These are phyloP conservation scores for Tetraselmis striata DNA, from an alignment of 139 green algal species.

Conservation along the genomic window DNA sequence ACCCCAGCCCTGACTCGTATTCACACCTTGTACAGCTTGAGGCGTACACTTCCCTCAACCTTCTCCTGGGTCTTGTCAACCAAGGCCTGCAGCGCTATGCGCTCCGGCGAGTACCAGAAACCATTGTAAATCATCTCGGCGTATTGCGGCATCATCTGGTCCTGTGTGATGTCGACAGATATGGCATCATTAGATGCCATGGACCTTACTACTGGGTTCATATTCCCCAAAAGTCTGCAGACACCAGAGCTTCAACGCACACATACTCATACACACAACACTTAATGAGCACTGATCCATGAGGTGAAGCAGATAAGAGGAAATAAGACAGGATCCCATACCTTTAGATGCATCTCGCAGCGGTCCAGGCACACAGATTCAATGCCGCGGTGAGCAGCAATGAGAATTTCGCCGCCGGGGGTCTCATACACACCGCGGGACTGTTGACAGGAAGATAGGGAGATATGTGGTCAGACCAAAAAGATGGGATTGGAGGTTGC, in stretches of 20 bases:
- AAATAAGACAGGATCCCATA: not conserved
- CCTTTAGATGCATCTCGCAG: slow-evolving; percentile 87
- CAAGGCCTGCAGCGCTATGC: slow-evolving; percentile 78
- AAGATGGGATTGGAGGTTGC: no score
- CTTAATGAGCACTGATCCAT: no score
- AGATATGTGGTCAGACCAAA: no score
- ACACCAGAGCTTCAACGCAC: no score
- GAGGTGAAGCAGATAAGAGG: no score
- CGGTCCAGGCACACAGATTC: slow-evolving; percentile 88
- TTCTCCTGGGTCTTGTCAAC: slow-evolving; percentile 79
- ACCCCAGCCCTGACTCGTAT: no score
- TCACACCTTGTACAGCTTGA: slow-evolving; percentile 95
- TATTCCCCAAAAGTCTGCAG: no score
- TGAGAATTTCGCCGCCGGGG: slow-evolving; percentile 90
- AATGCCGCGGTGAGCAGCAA: slow-evolving; percentile 76
- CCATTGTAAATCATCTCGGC: slow-evolving; percentile 84
- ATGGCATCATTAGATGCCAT: no score
- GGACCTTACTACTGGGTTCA: no score
- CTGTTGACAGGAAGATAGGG: no score
- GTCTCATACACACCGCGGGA: slow-evolving; percentile 96
- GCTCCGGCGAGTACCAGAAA: slow-evolving; percentile 74
- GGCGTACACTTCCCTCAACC: slow-evolving; percentile 57
- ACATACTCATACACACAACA: no score
- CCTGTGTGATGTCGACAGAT: slow-evolving; percentile 31
- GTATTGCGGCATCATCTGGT: slow-evolving; percentile 72